These are phyloP conservation scores for Cercospora sp. DNA, from an alignment of 2,329 filamentous ascomycete species.

Conservation along the genomic window DNA sequence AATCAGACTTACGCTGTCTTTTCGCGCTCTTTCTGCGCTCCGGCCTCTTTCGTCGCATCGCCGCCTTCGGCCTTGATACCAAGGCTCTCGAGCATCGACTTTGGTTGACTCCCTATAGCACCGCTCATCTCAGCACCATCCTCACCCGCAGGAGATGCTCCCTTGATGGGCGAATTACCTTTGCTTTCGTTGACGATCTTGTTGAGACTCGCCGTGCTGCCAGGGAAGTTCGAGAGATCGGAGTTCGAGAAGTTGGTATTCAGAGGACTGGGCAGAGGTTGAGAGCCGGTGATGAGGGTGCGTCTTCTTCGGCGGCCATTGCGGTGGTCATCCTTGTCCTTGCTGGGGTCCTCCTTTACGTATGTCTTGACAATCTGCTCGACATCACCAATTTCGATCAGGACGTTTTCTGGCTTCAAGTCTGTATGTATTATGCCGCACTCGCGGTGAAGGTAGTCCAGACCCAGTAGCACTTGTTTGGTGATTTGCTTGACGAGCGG, in stretches of 20 bases:
- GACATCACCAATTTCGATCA: conserved; percentile 98
- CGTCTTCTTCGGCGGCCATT: conserved; percentile 87
- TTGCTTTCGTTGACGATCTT: conserved; percentile 77
- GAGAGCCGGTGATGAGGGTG: conserved; percentile 94
- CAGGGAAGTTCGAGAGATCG: conserved; percentile 64
- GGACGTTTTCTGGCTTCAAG: conserved; percentile 94
- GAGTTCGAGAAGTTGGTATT: conserved; percentile 85
- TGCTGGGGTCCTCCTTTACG: conserved; percentile 73
- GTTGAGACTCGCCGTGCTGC: conserved; percentile 71
- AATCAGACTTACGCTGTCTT: conserved; percentile 80
- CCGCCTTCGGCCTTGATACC: conserved; percentile 48
- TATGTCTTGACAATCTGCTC: conserved; percentile 97
- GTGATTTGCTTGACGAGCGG: conserved; percentile 97
- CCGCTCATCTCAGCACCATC: conserved; percentile 56
- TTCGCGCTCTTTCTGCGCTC: conserved; percentile 76
- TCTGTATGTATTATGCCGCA: conserved; percentile 99
- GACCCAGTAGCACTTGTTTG: conserved; percentile 90
- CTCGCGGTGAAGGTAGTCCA: conserved; percentile 95
- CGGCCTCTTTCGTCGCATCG: conserved; percentile 33
- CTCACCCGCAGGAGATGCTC: conserved; percentile 44
- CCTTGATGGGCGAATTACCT: conserved; percentile 49
- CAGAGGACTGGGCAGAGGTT: conserved; percentile 90
- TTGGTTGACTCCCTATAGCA: conserved; percentile 49
- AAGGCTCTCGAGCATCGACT: conserved; percentile 62
- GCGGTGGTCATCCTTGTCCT: conserved; percentile 78